A percentile compares a stretch with the other conserved stretches of the same genome.
phyloP scores from a whole-genome alignment of 352 stramenopile genomes.

The Phytophthora melonis region DNA sequence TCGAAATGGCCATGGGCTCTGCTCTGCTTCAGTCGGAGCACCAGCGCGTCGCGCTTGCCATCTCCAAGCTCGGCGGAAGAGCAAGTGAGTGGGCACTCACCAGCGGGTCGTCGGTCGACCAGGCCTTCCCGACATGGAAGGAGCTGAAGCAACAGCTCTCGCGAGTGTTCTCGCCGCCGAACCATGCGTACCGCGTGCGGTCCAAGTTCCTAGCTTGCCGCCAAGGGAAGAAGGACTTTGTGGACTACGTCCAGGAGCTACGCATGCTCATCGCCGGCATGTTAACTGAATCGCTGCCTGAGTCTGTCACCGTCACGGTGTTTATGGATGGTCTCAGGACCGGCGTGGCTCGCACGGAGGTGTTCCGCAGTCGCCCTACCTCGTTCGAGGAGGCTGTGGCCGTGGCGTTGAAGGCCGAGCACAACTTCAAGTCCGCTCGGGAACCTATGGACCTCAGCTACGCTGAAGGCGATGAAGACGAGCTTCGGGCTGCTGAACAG shows the following conservation, averaged over 20 bases:
- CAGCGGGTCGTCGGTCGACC: constrained; percentile 8
- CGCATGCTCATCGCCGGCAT: constrained; percentile 16
- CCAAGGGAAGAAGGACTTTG: constrained; percentile 9
- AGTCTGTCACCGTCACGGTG: constrained; percentile 5
- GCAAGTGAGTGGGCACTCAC: constrained; percentile 31
- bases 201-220: constrained; percentile 2
- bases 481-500: constrained; percentile 8
- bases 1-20: constrained; percentile 29
- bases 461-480: constrained; percentile 12
- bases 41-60: constrained; percentile 21
- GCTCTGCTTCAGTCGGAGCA: constrained; percentile 11
- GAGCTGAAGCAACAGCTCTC: constrained; percentile 16
- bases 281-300: constrained; percentile 1
- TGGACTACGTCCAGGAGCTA: constrained; percentile 19
- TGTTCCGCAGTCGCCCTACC: neutral
- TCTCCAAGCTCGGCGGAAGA: constrained; percentile 26
- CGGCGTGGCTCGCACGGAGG: neutral
- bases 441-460: constrained; percentile 17
- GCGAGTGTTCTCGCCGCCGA: neutral
- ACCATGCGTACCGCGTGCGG: constrained; percentile 14
- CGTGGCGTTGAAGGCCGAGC: neutral
- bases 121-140: constrained; percentile 10
- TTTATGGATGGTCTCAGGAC: constrained; percentile 19
- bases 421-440: neutral
- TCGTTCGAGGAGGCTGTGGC: constrained; percentile 11